Evolutionary conservation across 2,329 filamentous ascomycete species (phyloP), one percentile per base, ranked within the genome.

Genomic region (Colletotrichum shisoi): DNA sequence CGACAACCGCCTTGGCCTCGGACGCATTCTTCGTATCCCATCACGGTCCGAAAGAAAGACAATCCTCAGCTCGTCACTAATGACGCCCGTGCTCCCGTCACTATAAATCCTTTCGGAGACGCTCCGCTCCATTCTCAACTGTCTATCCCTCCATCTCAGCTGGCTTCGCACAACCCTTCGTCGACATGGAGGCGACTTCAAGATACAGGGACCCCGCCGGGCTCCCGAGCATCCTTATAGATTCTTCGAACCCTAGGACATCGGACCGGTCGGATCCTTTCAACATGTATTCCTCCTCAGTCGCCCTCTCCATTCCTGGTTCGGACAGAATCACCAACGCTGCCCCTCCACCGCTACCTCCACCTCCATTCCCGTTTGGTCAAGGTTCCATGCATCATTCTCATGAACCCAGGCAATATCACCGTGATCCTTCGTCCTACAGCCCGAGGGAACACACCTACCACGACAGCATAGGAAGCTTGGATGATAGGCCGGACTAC

Each of bases 341-440:
- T 2, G 79, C 75, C 3, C 82, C 81, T 68, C 82, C 81, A 58
- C 78, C 82, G 42, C 70, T 84, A 51, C 82, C 81, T n/a, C 81
- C 81, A n/a, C 82, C 82, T 5, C 76, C 76, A 54, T 72, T 78
- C 5, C 79, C 78, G 7, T 74, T 78, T 44, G 65, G 65, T 44
- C 27, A 37, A 19, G 13, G 45, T 13, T 54, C 53, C n/a, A 65
- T 68, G 65, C 54, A 68, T 65, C 63, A 68, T 65, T 60, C 45
- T 15, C 72, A 73, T 44, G 79, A 79, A 37, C 71, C 75, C 62
- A 75, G 75, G 49, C 73, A 76, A 44, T 72, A 70, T 27, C 68
- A 72, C 5, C 74, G 72, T 37, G 72, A 73, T n/a, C 71, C 63
- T 2, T 67, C 68, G 48, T 72, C 54, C 64, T 72, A 60, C 64